These are phyloP conservation scores for Talaromyces thailandensis DNA, from an alignment of 495 filamentous ascomycete genomes.

Conservation along the genomic window DNA sequence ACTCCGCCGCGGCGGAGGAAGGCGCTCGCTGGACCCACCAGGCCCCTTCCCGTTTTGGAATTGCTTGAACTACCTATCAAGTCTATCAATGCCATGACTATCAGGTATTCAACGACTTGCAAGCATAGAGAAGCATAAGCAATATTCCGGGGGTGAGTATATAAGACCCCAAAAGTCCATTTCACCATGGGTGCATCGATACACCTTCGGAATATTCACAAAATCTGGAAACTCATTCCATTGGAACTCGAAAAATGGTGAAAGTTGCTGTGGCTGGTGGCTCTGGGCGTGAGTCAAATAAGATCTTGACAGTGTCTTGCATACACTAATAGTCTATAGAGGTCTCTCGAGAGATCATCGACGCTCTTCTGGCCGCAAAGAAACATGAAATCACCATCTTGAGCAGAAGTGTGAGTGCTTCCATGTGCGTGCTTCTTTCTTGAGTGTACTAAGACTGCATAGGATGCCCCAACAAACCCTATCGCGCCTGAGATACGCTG, in stretches of 20 bases:
- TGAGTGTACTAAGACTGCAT: not conserved
- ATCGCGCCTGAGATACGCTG: constrained; percentile 15
- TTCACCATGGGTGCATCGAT: not conserved
- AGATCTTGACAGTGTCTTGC: not conserved
- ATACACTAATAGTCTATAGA: constrained; percentile 18
- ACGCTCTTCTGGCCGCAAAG: constrained; percentile 30
- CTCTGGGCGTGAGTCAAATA: not conserved
- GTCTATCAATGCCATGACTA: too few relatives aligned
- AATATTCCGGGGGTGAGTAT: not conserved
- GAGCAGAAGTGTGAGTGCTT: constrained; percentile 21
- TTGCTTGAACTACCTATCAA: not conserved
- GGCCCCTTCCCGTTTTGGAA: not conserved
- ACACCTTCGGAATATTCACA: not conserved
- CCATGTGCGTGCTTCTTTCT: not conserved
- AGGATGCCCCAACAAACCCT: constrained; percentile 9
- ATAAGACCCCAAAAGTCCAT: not conserved
- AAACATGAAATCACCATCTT: constrained; percentile 40
- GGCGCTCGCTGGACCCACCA: not conserved
- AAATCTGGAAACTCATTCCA: not conserved
- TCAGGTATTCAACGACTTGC: not conserved
- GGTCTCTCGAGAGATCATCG: constrained; percentile 39
- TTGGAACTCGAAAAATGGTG: not conserved
- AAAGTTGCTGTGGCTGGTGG: constrained; percentile 2
- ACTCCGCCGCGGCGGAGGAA: constrained; percentile 5
- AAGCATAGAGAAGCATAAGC: not conserved